Conservation (phyloP, 495 filamentous ascomycete genomes). For the Peziza echinospora region DNA sequence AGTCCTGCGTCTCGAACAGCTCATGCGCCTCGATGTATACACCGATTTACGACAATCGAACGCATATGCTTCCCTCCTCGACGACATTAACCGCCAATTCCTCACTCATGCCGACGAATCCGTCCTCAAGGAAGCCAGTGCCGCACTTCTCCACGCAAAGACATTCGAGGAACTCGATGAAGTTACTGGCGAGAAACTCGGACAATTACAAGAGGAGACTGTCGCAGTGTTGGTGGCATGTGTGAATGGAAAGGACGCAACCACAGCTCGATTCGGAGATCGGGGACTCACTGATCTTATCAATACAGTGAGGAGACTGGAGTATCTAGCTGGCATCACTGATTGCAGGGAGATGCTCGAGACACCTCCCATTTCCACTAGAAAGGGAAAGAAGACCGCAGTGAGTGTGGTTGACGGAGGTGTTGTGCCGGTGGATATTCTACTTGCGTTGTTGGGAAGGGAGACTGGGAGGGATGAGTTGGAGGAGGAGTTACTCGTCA, state of each 20-base stretch:
- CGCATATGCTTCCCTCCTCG: constrained; percentile 58
- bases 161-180: constrained; percentile 74
- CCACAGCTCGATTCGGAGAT: constrained; percentile 37
- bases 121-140: constrained; percentile 65
- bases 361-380: constrained; percentile 22
- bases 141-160: constrained; percentile 64
- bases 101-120: constrained; percentile 65
- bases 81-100: constrained; percentile 88
- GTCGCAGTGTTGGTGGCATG: constrained; percentile 46
- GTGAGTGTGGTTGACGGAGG: constrained; percentile 14
- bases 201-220: constrained; percentile 65
- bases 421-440: constrained; percentile 37
- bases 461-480: constrained; percentile 41
- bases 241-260: constrained; percentile 40
- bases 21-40: constrained; percentile 70
- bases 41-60: constrained; percentile 70
- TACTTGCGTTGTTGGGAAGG: constrained; percentile 45
- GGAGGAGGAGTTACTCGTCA: constrained; percentile 53
- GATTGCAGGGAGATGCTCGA: constrained; percentile 59
- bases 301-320: constrained; percentile 62
- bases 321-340: constrained; percentile 59
- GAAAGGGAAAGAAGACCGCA: constrained; percentile 30
- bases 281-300: constrained; percentile 44
- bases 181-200: constrained; percentile 53
- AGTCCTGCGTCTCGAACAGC: constrained; percentile 69